Evolutionary conservation across 2,329 filamentous ascomycete species (phyloP).

Genomic region (Aureobasidium sp.): DNA sequence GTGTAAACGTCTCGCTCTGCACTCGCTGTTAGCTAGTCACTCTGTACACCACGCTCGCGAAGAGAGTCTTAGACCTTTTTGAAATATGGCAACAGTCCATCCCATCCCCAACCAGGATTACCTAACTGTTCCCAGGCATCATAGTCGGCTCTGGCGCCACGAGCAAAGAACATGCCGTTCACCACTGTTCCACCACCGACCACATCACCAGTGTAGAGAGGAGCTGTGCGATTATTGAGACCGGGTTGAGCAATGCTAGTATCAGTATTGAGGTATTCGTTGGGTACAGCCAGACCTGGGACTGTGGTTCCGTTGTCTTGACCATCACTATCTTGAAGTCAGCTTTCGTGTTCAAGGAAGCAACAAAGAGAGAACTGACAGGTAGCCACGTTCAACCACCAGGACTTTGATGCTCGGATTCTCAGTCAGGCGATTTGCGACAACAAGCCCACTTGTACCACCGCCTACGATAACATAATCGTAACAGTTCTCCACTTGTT

Average conservation of each 20-base stretch:
- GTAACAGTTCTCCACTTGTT: conserved; percentile 16
- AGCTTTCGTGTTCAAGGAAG: neutral
- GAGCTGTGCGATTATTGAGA: neutral
- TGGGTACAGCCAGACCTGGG: conserved; percentile 2
- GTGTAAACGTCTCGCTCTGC: conserved; percentile 19
- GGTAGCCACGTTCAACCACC: conserved; percentile 12
- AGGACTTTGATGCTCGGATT: conserved; percentile 5
- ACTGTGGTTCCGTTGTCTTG: conserved; percentile 13
- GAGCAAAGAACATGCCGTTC: conserved; percentile 11
- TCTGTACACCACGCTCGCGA: conserved; percentile 2
- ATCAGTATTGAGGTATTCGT: conserved; percentile 8
- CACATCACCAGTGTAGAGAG: neutral
- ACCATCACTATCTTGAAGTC: neutral
- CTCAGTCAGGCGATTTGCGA: conserved; percentile 26
- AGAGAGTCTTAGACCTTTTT: conserved; percentile 13
- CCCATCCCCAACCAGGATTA: conserved; percentile 7
- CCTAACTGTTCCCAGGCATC: conserved; percentile 5
- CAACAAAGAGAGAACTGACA: neutral
- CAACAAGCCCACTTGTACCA: conserved; percentile 29
- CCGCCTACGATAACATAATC: conserved; percentile 33
- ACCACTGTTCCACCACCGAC: conserved; percentile 8
- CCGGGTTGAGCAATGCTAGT: neutral
- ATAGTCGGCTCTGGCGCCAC: conserved; percentile 7
- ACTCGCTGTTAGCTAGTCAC: conserved; percentile 10
- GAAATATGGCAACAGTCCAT: conserved; percentile 15